A percentile compares a stretch with the other conserved stretches of the same genome.
Evolutionary conservation across 148 eudicot genomes (phyloP).

Genomic region (Polygonum aviculare): DNA sequence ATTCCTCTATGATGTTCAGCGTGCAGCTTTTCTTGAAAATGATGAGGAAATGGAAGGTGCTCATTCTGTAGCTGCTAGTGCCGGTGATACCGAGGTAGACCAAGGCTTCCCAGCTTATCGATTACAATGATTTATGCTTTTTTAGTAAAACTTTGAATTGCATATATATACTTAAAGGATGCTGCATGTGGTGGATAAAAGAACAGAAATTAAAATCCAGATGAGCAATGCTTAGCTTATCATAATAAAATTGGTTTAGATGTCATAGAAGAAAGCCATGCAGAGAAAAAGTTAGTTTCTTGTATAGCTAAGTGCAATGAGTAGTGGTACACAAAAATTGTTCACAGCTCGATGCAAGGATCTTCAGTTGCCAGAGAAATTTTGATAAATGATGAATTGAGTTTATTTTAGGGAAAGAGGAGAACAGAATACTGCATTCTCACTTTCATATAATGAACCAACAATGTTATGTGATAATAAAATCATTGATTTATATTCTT

Average conservation of each 20-base stretch:
- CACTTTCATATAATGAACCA: not conserved
- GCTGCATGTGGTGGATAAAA: not conserved
- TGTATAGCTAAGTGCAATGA: not conserved
- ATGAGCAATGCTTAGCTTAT: not conserved
- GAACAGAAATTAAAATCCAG: not conserved
- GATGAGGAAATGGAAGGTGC: conserved; percentile 95
- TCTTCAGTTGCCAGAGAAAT: not conserved
- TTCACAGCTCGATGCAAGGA: not conserved
- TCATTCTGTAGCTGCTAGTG: conserved; percentile 87
- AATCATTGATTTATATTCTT: not conserved
- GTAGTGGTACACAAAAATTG: not conserved
- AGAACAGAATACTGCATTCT: not conserved
- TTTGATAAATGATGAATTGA: not conserved
- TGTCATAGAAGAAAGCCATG: not conserved
- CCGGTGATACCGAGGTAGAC: conserved; percentile 82
- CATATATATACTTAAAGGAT: not conserved
- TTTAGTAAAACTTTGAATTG: not conserved
- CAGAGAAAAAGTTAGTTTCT: not conserved
- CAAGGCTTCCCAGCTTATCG: not conserved
- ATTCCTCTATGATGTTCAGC: conserved; percentile 33
- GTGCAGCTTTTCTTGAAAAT: conserved; percentile 80
- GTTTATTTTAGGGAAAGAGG: not conserved
- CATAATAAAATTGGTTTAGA: not conserved
- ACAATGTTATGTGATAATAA: not conserved
- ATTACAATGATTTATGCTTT: not conserved